A percentile compares a stretch with the other conserved stretches of the same genome.
These are phyloP conservation scores for Hylodesmum podocarpum DNA, from an alignment of 306 rosid species.

Conservation along the genomic window DNA sequence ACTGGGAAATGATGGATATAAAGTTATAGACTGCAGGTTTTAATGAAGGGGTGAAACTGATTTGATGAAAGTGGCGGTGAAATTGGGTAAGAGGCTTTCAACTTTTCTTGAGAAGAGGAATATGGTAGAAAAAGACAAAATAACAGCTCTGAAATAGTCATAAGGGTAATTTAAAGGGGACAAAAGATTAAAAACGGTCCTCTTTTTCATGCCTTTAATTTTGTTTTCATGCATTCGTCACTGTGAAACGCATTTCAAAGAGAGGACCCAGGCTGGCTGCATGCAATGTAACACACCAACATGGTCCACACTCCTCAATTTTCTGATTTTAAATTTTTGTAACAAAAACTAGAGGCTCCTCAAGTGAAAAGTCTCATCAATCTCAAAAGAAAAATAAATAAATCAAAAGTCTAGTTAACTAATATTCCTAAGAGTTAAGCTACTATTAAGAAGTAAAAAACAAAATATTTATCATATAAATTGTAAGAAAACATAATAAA, in stretches of 20 bases:
- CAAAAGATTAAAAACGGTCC: constrained; percentile 22
- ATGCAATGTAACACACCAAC: neutral
- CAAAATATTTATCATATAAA: no score
- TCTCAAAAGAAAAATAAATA: neutral
- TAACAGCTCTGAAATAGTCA: constrained; percentile 19
- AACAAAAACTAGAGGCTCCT: neutral
- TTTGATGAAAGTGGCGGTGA: neutral
- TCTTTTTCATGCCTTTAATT: constrained; percentile 22
- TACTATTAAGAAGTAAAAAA: no score
- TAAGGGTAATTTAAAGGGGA: constrained; percentile 14
- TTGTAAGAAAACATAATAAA: no score
- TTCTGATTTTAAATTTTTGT: neutral
- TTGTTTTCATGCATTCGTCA: constrained; percentile 31
- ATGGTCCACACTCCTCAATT: constrained; percentile 20
- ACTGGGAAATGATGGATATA: neutral
- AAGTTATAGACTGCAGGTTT: constrained; percentile 5
- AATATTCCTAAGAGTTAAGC: no score
- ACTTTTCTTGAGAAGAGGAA: constrained; percentile 9
- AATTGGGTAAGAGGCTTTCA: neutral
- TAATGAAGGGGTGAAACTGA: neutral
- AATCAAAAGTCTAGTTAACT: no score
- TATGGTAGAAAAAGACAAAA: constrained; percentile 32
- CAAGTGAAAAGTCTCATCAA: neutral
- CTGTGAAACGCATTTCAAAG: constrained; percentile 30
- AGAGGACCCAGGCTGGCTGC: neutral